Base-by-base conservation (phyloP, 306 rosid genomes). In the Hylodesmum podocarpum region DNA sequence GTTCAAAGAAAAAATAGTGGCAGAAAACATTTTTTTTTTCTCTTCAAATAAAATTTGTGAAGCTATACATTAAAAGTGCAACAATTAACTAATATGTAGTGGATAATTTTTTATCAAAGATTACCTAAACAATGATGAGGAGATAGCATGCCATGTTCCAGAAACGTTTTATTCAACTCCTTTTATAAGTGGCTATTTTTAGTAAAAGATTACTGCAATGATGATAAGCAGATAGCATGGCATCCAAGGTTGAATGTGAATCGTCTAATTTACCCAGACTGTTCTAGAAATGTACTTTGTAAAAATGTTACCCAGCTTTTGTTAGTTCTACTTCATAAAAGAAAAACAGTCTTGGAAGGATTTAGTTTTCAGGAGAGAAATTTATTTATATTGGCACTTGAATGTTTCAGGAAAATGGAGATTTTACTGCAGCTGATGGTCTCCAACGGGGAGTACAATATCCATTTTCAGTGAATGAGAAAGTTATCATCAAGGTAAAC, bases 391-490 rank as follows among this genome's bases (percentile, higher is more conserved):
- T 63, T 41, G 12, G 24, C 64, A 14, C 47, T 78, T 22, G 50
- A 46, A 31, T 73, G 82, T 68, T 70, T 54, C 85, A 95, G 99
- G 99, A 95, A 85, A 92, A 92, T 41, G 94, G 91, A 72, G 97
- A 89, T 83, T 77, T 81, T 70, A 78, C 81, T 75, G 75, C 64
- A 12, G 90, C 77, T 29, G 99, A 92, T 61, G 96, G 85, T 43
- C 63, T 88, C 65, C 79, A 82, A 55, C 92, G 91, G 29, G 92
- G 97, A 43, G 94, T 90, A 74, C 99, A 89, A 80, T 95, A 92
- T 89, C 99, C 99, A 22, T 95, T 95, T 84, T 88, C 97, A 18
- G 97, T 90, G 77, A 88, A 88, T 79, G 99, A 95, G 86, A 95
- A 92, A 82, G 99, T 95, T 70, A 59, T 91, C 64, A 95, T 95